Evolutionary conservation across 352 stramenopile species (phyloP).

Genomic region (Phytophthora citricola): DNA sequence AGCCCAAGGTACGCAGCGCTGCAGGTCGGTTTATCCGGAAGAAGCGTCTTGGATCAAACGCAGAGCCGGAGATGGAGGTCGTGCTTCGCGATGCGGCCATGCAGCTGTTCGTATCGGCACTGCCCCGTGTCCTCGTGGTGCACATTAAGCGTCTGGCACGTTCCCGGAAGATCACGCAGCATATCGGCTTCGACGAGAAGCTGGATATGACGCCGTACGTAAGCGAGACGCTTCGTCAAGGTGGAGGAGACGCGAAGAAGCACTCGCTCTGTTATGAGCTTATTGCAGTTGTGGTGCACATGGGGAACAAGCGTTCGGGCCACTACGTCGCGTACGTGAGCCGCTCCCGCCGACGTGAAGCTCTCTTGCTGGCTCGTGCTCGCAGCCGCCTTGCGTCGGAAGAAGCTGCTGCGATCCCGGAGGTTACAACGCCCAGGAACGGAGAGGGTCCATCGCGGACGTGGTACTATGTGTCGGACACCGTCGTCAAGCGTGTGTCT

Average conservation of each 20-base stretch:
- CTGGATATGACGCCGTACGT: conserved; percentile 66
- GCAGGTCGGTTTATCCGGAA: conserved; percentile 40
- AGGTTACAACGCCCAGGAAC: conserved; percentile 26
- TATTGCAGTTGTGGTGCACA: conserved; percentile 76
- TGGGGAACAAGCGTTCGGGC: conserved; percentile 70
- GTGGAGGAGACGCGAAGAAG: conserved; percentile 26
- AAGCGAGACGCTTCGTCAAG: conserved; percentile 34
- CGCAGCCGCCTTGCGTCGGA: conserved; percentile 33
- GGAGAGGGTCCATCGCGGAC: conserved; percentile 32
- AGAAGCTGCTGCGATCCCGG: conserved; percentile 14
- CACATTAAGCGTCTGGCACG: conserved; percentile 73
- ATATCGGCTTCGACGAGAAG: conserved; percentile 64
- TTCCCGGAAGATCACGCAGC: conserved; percentile 67
- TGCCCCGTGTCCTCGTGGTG: conserved; percentile 67
- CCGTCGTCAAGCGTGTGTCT: conserved; percentile 60
- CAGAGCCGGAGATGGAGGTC: conserved; percentile 40
- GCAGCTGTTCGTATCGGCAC: conserved; percentile 53
- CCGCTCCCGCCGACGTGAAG: conserved; percentile 50
- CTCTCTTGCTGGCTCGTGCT: conserved; percentile 20
- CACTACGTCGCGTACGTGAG: conserved; percentile 83
- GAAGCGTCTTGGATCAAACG: conserved; percentile 29
- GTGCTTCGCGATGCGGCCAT: conserved; percentile 61
- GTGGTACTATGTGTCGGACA: conserved; percentile 84
- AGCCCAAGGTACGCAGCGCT: conserved; percentile 37
- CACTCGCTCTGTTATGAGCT: conserved; percentile 60